phyloP scores from a whole-genome alignment of 2,329 filamentous ascomycete species.

The Paraphaeosphaeria minitans region DNA sequence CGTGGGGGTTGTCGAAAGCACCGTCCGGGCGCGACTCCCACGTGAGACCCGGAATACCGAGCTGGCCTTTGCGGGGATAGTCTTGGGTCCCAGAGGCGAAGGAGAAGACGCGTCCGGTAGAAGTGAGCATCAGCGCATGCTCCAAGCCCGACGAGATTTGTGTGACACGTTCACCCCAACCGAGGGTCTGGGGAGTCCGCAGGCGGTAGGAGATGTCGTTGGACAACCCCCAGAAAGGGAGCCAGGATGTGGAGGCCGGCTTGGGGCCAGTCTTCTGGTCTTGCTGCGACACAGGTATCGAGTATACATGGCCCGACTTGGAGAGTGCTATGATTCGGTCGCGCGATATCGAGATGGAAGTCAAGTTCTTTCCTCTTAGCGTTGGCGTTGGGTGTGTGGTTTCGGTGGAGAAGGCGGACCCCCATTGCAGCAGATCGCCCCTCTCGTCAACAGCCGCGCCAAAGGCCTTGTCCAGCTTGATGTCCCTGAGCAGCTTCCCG shows the following conservation, averaged over 20 bases:
- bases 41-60: constrained; percentile 81
- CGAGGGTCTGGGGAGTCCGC: constrained; percentile 68
- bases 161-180: constrained; percentile 73
- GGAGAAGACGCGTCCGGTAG: constrained; percentile 82
- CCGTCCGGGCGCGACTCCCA: constrained; percentile 79
- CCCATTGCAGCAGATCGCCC: constrained; percentile 93
- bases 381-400: constrained; percentile 70
- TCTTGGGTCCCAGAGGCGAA: constrained; percentile 78
- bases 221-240: constrained; percentile 72
- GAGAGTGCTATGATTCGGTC: constrained; percentile 84
- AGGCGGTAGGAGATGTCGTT: constrained; percentile 71
- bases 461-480: constrained; percentile 82
- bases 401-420: constrained; percentile 71
- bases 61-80: constrained; percentile 82
- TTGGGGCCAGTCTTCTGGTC: constrained; percentile 73
- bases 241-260: constrained; percentile 68
- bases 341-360: constrained; percentile 75
- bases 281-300: constrained; percentile 74
- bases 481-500: constrained; percentile 78
- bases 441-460: constrained; percentile 86
- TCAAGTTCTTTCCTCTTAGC: constrained; percentile 78
- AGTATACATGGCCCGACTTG: constrained; percentile 78
- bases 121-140: constrained; percentile 85
- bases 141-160: constrained; percentile 80
- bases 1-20: constrained; percentile 80